Base-by-base conservation (phyloP, 345 rosid genomes). In the Cochlearia excelsa region DNA sequence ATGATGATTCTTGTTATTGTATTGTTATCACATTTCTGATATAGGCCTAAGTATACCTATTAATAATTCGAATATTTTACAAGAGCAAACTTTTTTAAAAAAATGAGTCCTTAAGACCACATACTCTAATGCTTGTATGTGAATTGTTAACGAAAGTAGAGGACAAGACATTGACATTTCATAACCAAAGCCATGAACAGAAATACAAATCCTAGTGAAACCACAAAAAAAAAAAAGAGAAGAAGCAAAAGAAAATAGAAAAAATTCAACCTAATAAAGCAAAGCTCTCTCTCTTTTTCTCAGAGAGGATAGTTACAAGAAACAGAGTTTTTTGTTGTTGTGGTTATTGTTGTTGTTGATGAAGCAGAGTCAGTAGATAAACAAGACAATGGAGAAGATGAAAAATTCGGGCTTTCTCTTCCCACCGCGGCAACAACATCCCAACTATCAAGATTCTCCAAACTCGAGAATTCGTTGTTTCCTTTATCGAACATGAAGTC, bases 401-500 rank as follows among this genome's bases (percentile, higher is more conserved):
- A 57, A 54, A 77, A 66, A 63, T 61, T 59, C 4, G 67, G 67
- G 63, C 69, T 65, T 57, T 64, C 77, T 54, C 68, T 81, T 50
- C 56, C 77, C 26, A 33, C 70, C 48, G 55, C 23, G 23, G 23
- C 72, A 39, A 56, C 55, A 64, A 51, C 75, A 5, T 63, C 61
- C 33, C 70, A 58, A 46, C 73, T 69, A 46, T 76, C 77, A 10
- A 67, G 46, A 16, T 54, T 54, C 26, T 52, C 75, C 49, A 44
- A 65, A 9, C 62, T 6, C 66, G 40, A 59, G 34, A 65, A 39
- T 0, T 63, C 74, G 10, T 9, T 37, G 40, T 57, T 56, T 29
- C 45, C 72, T 62, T 67, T 77, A 8, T 77, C 94, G 34, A 92
- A 92, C 39, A 88, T 71, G 52, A 74, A 63, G 76, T 89, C 97